Percentiles rank a stretch among this genome's conserved stretches.
Evolutionary conservation across 2,329 filamentous ascomycete genomes (phyloP).

Genomic region (Fusarium sarcochroum): DNA sequence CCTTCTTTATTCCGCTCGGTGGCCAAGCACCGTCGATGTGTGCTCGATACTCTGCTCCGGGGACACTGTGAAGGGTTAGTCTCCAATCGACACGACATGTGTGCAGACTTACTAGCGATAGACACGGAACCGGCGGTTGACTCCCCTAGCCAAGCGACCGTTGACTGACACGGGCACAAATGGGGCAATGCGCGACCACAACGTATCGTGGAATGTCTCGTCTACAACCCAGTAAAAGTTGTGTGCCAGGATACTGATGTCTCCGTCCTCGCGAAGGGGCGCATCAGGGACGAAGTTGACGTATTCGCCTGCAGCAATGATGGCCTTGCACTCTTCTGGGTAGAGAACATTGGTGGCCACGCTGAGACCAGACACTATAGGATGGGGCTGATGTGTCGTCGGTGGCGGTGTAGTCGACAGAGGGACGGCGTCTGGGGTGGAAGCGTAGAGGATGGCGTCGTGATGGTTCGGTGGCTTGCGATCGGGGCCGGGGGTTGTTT

Average conservation of each 20-base stretch:
- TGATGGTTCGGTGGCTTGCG: conserved; percentile 79
- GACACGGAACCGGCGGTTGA: conserved; percentile 79
- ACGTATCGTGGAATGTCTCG: conserved; percentile 70
- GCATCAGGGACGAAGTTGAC: conserved; percentile 78
- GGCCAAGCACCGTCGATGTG: conserved; percentile 83
- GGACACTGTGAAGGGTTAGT: conserved; percentile 57
- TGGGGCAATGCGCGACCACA: conserved; percentile 72
- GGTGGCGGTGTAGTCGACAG: conserved; percentile 61
- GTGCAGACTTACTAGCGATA: conserved; percentile 69
- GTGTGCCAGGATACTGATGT: conserved; percentile 76
- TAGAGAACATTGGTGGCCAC: conserved; percentile 73
- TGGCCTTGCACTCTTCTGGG: conserved; percentile 72
- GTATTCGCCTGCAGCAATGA: conserved; percentile 76
- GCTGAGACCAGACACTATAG: conserved; percentile 72
- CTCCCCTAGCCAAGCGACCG: conserved; percentile 70
- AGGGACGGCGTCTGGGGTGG: conserved; percentile 68
- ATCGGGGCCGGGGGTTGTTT: conserved; percentile 70
- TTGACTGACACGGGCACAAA: conserved; percentile 70
- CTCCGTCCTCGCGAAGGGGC: conserved; percentile 75
- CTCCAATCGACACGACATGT: fast-evolving
- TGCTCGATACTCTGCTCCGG: conserved; percentile 78
- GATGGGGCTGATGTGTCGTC: conserved; percentile 71
- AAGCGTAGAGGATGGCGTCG: conserved; percentile 75
- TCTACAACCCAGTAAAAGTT: conserved; percentile 83
- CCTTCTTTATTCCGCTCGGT: conserved; percentile 72